A percentile compares a stretch with the other conserved stretches of the same genome.
Conservation (phyloP, 2,329 filamentous ascomycete genomes). For the Emydomyces testavorans region DNA sequence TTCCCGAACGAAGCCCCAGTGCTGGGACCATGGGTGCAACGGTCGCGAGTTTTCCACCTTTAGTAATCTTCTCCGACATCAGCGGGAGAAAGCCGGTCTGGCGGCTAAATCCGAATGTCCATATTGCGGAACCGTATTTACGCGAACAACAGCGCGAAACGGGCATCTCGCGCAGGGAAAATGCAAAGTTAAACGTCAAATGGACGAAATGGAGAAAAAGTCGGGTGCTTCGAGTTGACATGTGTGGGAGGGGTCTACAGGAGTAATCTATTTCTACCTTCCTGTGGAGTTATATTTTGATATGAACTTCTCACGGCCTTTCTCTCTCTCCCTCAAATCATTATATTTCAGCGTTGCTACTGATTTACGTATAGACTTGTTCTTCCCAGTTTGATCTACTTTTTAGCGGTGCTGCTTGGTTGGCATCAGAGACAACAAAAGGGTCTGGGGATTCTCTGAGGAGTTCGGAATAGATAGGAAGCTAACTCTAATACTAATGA, state of each 20-base stretch:
- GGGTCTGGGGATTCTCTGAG: no score
- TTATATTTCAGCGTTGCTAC: no score
- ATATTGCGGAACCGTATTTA: slow-evolving; percentile 87
- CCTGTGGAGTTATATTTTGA: neutral
- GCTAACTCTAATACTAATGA: neutral
- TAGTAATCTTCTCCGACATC: slow-evolving; percentile 84
- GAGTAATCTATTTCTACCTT: no score
- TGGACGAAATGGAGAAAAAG: slow-evolving; percentile 1
- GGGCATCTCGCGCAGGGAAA: slow-evolving; percentile 81
- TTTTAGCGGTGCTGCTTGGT: no score
- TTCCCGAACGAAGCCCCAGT: slow-evolving; percentile 80
- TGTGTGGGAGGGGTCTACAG: neutral
- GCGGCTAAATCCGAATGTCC: slow-evolving; percentile 81
- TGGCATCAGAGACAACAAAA: no score
- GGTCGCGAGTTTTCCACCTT: slow-evolving; percentile 93
- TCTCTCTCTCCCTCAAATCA: no score
- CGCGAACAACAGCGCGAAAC: slow-evolving; percentile 75
- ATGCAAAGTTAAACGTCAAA: slow-evolving; percentile 52
- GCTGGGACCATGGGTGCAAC: slow-evolving; percentile 95
- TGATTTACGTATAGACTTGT: no score
- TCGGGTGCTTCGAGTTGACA: neutral
- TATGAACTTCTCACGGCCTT: no score
- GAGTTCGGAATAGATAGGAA: neutral
- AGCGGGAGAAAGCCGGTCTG: slow-evolving; percentile 86
- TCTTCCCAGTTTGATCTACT: no score